Conservation (phyloP, 2,329 filamentous ascomycete genomes). For the Diplodia sapinea region DNA sequence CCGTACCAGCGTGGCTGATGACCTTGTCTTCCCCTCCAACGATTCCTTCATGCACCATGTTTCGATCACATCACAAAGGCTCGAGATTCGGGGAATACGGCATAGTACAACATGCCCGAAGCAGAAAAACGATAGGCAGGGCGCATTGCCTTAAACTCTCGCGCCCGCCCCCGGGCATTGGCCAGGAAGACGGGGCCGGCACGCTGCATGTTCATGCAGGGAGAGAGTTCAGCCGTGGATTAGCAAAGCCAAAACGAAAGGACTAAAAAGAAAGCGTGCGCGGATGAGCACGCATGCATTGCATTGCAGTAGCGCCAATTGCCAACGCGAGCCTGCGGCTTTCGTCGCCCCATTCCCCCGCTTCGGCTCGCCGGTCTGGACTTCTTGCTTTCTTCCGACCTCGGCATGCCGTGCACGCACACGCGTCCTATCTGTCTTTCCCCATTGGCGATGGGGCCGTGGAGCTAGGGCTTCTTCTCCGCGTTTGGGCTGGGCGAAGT, state of each 20-base stretch:
- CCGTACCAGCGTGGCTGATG: too few relatives aligned
- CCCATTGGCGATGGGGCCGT: too few relatives aligned
- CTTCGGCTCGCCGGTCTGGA: not conserved
- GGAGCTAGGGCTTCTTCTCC: not conserved
- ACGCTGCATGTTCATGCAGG: not conserved
- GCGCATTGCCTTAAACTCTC: not conserved
- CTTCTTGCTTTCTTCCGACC: not conserved
- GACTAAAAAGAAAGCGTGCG: not conserved
- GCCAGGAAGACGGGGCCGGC: not conserved
- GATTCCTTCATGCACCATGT: too few relatives aligned
- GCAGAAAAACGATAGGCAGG: not conserved
- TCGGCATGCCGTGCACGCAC: too few relatives aligned
- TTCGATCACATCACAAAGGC: too few relatives aligned
- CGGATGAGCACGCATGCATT: constrained; percentile 1
- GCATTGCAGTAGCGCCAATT: not conserved
- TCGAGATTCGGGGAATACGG: too few relatives aligned
- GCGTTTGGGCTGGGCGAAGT: not conserved
- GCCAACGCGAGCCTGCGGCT: too few relatives aligned
- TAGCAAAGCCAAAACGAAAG: not conserved
- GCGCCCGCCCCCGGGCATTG: not conserved
- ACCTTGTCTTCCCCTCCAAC: too few relatives aligned
- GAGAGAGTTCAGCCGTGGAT: not conserved
- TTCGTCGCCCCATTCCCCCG: not conserved
- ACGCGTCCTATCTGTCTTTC: too few relatives aligned
- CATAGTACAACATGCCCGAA: not conserved